These are phyloP conservation scores for Coemansia sp. DNA, from an alignment of 192 early-diverging fungal genomes.

Conservation along the genomic window DNA sequence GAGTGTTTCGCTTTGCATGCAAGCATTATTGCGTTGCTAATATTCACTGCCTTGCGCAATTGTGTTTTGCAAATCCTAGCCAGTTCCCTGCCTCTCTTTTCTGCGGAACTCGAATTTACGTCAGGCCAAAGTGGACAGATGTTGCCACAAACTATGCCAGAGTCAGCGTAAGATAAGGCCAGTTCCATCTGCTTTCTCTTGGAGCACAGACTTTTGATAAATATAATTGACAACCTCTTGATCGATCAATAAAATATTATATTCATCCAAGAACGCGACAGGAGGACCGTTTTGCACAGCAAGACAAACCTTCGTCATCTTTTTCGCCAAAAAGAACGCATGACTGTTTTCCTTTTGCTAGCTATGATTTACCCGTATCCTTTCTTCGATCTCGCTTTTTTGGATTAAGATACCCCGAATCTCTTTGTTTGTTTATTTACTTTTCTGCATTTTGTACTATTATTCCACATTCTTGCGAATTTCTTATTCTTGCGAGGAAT, in stretches of 20 bases:
- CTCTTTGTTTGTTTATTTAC: neutral
- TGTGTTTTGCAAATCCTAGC: neutral
- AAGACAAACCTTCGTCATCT: too few relatives aligned
- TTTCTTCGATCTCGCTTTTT: neutral
- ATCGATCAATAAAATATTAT: too few relatives aligned
- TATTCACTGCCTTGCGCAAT: neutral
- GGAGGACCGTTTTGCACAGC: neutral
- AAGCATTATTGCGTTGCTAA: neutral
- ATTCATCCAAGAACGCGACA: slow-evolving; percentile 3
- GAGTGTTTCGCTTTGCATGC: neutral
- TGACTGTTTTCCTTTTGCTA: too few relatives aligned
- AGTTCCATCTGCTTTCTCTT: too few relatives aligned
- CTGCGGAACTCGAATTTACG: too few relatives aligned
- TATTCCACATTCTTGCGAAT: neutral
- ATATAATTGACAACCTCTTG: too few relatives aligned
- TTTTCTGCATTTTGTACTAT: neutral
- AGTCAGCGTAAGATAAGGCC: too few relatives aligned
- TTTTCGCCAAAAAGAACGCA: too few relatives aligned
- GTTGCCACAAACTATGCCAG: too few relatives aligned
- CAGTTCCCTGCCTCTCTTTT: neutral
- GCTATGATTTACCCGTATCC: neutral
- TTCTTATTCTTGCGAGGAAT: neutral
- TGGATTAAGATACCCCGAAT: neutral
- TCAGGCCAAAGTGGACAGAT: too few relatives aligned
- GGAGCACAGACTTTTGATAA: too few relatives aligned